Evolutionary conservation across 2,329 filamentous ascomycete genomes (phyloP), one percentile per base, ranked within the genome.

Genomic region (Trichothecium roseum): DNA sequence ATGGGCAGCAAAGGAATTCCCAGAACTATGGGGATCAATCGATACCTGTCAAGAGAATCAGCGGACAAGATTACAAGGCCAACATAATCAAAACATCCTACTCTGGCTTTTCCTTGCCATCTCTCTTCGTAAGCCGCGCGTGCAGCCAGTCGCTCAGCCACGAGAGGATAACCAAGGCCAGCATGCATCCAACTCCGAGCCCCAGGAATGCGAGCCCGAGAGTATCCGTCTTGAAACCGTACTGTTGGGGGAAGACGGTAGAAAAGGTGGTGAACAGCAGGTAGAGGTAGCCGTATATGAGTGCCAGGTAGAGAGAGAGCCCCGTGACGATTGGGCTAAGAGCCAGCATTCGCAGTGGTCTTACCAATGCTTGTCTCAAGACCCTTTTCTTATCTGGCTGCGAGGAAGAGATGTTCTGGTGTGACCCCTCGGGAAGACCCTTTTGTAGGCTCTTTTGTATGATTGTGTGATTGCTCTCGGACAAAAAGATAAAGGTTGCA

Each of bases 211-310:
- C 42, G 1, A 56, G 36, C 7, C 50, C 49, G 6, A 72, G 64
- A 2, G 64, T 57, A 0, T 81, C 55, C 1, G 27, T 65, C 57
- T 49, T 82, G 68, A 78, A 84, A 14, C 74, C 73, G 18, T 79
- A 68, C 4, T 65, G 46, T 43, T 76, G 65, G 24, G 64, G 57
- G 49, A 82, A 83, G n/a, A 78, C 74, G 41, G 66, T 61, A 2
- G 68, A 63, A 15, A 72, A 56, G 0, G 67, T 62, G 3, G 60
- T 66, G 3, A 72, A 59, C 42, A 69, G 62, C 46, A 72, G 66
- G 48, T 80, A 81, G 0, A 79, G 48, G 14, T 78, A 69, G 0
- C 74, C 76, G 42, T 78, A 80, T 38, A 68, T 66, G 43, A 84
- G 78, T 22, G 67, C 71, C 3, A 75, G 69, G 50, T 83, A 83